These are phyloP conservation scores for Chlamydomonas applanata DNA, from an alignment of 139 green algal genomes.

Conservation along the genomic window DNA sequence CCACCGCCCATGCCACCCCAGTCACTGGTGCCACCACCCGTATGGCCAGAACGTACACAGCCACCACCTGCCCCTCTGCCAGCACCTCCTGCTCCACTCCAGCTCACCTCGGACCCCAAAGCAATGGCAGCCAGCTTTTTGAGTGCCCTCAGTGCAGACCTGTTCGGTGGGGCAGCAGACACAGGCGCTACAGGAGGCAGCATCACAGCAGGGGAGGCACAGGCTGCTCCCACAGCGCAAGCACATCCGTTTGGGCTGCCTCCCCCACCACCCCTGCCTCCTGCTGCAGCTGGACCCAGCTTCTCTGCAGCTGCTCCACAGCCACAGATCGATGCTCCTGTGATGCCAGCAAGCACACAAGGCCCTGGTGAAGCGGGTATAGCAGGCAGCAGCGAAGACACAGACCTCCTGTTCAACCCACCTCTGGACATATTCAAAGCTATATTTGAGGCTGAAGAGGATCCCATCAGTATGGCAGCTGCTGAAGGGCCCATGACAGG, in stretches of 20 bases:
- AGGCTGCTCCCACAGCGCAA: too few relatives aligned
- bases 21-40: too few relatives aligned
- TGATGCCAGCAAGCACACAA: too few relatives aligned
- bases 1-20: too few relatives aligned
- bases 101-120: slow-evolving; percentile 4
- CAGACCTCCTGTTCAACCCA: slow-evolving; percentile 26
- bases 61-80: not conserved
- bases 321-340: too few relatives aligned
- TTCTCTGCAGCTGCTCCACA: too few relatives aligned
- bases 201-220: too few relatives aligned
- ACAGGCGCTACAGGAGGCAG: too few relatives aligned
- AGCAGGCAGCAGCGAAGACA: not conserved
- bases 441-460: slow-evolving; percentile 75
- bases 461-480: not conserved
- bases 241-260: too few relatives aligned
- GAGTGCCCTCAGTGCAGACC: slow-evolving; percentile 7
- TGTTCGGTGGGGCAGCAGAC: not conserved
- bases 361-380: not conserved
- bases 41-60: too few relatives aligned
- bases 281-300: too few relatives aligned
- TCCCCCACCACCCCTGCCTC: too few relatives aligned
- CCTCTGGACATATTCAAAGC: slow-evolving; percentile 84
- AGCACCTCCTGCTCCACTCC: not conserved
- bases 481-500: slow-evolving; percentile 52
- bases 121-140: slow-evolving; percentile 31